Evolutionary conservation across 2,329 filamentous ascomycete genomes (phyloP), one percentile per base, ranked within the genome.

Genomic region (Cytospora chrysosperma): DNA sequence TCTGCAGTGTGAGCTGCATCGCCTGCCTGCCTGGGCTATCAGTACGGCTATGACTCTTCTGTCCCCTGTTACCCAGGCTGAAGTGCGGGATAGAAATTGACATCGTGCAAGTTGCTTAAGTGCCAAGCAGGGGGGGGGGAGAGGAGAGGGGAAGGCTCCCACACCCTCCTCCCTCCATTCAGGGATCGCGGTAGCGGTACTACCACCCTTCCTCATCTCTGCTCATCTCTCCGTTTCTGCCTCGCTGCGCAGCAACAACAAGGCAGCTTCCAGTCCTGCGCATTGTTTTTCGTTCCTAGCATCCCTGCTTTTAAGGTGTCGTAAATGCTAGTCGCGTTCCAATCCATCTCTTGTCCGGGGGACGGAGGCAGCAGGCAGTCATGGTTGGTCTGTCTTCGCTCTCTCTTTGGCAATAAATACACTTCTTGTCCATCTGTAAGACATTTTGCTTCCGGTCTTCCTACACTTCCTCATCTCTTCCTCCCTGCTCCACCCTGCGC

Each of bases 351-450:
- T n/a, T 43, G 54, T 57, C 30, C 52, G 56, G 51, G 27, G 47
- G 52, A 59, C 53, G 24, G 52, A 63, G 61, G 53, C 64, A 65
- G 47, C 64, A 65, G 60, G 58, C 50, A 54, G 51, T 60, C 34
- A 60, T 60, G 58, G 58, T 37, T 30, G 28, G 32, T 52, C 30
- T 62, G n/a, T 43, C 37, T 56, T 59, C 43, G 59, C 59, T 65
- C 63, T 26, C 57, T 62, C 65, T 68, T 69, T 67, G 68, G 62
- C 65, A 65, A 60, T 63, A 63, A 65, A 65, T 65, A 59, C 60
- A 65, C 63, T 64, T 63, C 19, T 43, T 40, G 26, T 59, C 61
- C 62, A 56, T 52, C 43, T 24, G 32, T 64, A 61, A 61, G 59
- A 60, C 67, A 60, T 68, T 68, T 59, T 63, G 43, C 28, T 40